Evolutionary conservation across 306 rosid species (phyloP).

Genomic region (Phaseolus lunatus): DNA sequence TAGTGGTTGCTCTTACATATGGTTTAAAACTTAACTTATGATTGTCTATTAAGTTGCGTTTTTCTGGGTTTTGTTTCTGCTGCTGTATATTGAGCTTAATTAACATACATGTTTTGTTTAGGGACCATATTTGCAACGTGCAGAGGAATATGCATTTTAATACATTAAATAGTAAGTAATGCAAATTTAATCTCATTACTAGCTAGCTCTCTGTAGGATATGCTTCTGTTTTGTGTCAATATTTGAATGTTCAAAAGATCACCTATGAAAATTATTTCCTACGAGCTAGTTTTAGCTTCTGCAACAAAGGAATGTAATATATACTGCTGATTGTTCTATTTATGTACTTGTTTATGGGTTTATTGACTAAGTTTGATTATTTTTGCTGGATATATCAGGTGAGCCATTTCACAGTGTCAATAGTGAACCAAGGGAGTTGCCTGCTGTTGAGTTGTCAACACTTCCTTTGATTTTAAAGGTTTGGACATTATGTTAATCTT

Average conservation of each 20-base stretch:
- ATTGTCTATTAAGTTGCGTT: neutral
- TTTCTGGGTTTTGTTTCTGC: constrained; percentile 35
- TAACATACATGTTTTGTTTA: constrained; percentile 49
- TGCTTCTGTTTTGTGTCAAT: neutral
- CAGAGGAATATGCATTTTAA: constrained; percentile 89
- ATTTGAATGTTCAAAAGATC: neutral
- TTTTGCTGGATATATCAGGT: constrained; percentile 53
- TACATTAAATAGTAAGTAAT: constrained; percentile 82
- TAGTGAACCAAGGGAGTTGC: constrained; percentile 89
- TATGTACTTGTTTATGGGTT: constrained; percentile 5
- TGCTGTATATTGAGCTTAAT: constrained; percentile 38
- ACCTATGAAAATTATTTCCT: constrained; percentile 5
- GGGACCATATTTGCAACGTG: constrained; percentile 88
- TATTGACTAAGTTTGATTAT: constrained; percentile 30
- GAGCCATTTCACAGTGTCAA: constrained; percentile 80
- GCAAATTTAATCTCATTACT: constrained; percentile 13
- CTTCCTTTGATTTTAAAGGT: constrained; percentile 93
- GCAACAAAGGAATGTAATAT: neutral
- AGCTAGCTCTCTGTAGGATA: constrained; percentile 6
- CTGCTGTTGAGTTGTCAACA: constrained; percentile 81
- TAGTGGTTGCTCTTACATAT: constrained; percentile 87
- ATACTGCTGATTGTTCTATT: neutral
- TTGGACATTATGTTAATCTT: constrained; percentile 39
- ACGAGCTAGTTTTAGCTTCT: constrained; percentile 26
- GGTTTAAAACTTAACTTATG: constrained; percentile 67